phyloP scores from a whole-genome alignment of 768 basidiomycete genomes.

The Leucosporidium yakuticum region DNA sequence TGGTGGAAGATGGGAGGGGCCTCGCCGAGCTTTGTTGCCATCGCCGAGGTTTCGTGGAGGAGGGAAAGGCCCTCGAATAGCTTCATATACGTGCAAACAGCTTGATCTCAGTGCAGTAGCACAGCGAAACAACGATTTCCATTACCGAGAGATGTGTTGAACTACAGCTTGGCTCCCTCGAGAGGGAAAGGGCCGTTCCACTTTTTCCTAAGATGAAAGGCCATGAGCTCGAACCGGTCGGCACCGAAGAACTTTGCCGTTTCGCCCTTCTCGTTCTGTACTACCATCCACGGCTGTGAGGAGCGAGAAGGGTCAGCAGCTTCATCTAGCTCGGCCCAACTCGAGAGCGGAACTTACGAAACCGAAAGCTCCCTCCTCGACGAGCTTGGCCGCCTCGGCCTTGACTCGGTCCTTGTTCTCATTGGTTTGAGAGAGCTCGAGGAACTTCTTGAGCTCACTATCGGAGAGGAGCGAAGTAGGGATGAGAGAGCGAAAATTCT shows the following conservation, averaged over 20 bases:
- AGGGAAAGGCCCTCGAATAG: no score
- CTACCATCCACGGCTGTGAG: conserved; percentile 22
- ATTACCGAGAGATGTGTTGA: no score
- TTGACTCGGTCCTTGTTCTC: conserved; percentile 24
- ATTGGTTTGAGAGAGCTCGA: neutral
- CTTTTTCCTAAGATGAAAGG: conserved; percentile 25
- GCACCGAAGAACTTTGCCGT: conserved; percentile 25
- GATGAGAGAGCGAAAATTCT: neutral
- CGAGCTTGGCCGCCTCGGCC: conserved; percentile 8
- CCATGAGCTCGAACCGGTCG: conserved; percentile 31
- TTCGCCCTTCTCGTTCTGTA: conserved; percentile 18
- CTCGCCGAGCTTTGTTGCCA: no score
- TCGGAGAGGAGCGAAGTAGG: neutral
- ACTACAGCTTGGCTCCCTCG: conserved; percentile 8
- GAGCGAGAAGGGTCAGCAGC: neutral
- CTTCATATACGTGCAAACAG: no score
- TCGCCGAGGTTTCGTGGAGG: no score
- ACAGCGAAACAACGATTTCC: no score
- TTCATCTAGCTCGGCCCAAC: neutral
- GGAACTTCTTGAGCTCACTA: neutral
- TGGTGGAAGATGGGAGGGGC: no score
- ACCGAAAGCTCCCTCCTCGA: conserved; percentile 21
- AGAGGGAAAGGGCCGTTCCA: conserved; percentile 17
- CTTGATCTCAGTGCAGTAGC: no score
- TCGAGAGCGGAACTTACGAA: conserved; percentile 14